These are phyloP conservation scores for Fusarium oxysporum DNA, from an alignment of 2,329 filamentous ascomycete species.

Conservation along the genomic window DNA sequence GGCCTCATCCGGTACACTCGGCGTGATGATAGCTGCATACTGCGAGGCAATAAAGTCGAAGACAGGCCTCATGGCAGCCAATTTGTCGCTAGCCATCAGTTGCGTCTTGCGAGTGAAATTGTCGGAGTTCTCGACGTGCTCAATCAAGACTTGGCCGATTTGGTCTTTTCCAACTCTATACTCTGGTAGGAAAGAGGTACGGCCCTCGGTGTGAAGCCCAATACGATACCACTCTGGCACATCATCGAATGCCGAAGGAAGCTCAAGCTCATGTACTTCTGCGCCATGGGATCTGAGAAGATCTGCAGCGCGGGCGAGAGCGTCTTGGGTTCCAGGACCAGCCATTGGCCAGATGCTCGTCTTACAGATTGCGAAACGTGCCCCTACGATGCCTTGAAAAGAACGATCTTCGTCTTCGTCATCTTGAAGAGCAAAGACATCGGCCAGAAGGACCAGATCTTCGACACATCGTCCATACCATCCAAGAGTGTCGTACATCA, in stretches of 20 bases:
- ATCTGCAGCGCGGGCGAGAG: constrained; percentile 55
- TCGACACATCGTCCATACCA: constrained; percentile 68
- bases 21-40: constrained; percentile 69
- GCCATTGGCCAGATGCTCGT: constrained; percentile 66
- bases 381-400: constrained; percentile 56
- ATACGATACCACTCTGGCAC: constrained; percentile 65
- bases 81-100: constrained; percentile 64
- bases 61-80: constrained; percentile 64
- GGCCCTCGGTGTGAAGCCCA: constrained; percentile 65
- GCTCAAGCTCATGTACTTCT: constrained; percentile 65
- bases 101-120: constrained; percentile 60
- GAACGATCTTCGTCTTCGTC: constrained; percentile 52
- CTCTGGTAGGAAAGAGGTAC: constrained; percentile 65
- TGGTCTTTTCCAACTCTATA: constrained; percentile 62
- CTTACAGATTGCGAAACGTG: constrained; percentile 67
- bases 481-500: constrained; percentile 72
- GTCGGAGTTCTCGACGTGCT: constrained; percentile 63
- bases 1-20: constrained; percentile 71
- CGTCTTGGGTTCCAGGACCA: constrained; percentile 57
- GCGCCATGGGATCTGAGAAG: constrained; percentile 63
- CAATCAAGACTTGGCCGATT: constrained; percentile 59
- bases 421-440: constrained; percentile 66
- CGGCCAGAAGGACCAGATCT: constrained; percentile 68
- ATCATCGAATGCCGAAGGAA: constrained; percentile 62
- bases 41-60: constrained; percentile 64